phyloP scores from a whole-genome alignment of 768 basidiomycete species.

The Suillus variegatus region DNA sequence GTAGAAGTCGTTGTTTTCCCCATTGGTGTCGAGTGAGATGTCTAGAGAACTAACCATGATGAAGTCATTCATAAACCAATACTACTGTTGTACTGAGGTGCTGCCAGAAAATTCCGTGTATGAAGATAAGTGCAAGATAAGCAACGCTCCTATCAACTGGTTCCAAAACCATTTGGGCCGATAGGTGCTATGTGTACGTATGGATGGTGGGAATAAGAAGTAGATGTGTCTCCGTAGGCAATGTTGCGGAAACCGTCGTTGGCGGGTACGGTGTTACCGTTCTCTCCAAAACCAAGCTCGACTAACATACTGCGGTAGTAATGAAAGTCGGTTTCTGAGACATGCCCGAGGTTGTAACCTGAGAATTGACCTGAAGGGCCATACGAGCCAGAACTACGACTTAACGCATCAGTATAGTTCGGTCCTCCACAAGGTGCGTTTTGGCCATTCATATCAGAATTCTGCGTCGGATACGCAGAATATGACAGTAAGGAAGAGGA shows the following conservation, averaged over 20 bases:
- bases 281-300: conserved; percentile 66
- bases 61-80: conserved; percentile 17
- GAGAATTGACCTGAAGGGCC: not conserved
- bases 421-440: not conserved
- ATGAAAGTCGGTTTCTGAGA: conserved; percentile 61
- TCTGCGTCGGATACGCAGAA: conserved; percentile 4
- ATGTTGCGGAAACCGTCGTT: conserved; percentile 27
- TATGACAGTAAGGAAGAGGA: conserved; percentile 19
- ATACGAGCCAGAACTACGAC: not conserved
- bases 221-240: conserved; percentile 36
- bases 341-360: conserved; percentile 31
- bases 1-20: conserved; percentile 58
- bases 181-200: conserved; percentile 29
- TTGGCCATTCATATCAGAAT: not conserved
- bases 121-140: conserved; percentile 3
- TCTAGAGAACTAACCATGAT: conserved; percentile 11
- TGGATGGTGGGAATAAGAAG: conserved; percentile 34
- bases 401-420: not conserved
- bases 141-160: conserved; percentile 15
- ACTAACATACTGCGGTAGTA: conserved; percentile 79
- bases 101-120: not conserved
- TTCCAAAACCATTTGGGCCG: conserved; percentile 25
- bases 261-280: conserved; percentile 26
- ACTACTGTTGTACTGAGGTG: not conserved
- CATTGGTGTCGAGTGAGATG: conserved; percentile 58